These are phyloP conservation scores for Lophiotrema nucula DNA, from an alignment of 495 filamentous ascomycete species.

Conservation along the genomic window DNA sequence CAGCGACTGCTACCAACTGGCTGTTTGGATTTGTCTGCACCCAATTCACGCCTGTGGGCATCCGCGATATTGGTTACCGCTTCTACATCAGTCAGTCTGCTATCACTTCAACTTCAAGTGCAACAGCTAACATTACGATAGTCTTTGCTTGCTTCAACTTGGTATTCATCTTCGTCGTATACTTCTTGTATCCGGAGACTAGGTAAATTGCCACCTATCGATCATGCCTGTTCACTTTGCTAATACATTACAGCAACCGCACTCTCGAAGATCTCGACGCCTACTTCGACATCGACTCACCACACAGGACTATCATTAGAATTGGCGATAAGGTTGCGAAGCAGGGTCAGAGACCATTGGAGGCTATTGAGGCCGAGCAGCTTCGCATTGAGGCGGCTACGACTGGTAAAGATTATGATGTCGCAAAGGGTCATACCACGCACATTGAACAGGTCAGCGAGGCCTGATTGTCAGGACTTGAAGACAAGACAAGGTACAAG, in stretches of 20 bases:
- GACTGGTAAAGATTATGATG: conserved; percentile 1
- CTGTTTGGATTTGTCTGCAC: conserved; percentile 35
- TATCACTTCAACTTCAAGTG: not conserved
- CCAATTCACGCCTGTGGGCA: conserved; percentile 40
- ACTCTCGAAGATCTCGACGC: conserved; percentile 13
- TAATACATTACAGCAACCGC: conserved; percentile 20
- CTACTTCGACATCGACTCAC: conserved; percentile 25
- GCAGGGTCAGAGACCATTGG: conserved; percentile 14
- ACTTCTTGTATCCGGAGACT: conserved; percentile 43
- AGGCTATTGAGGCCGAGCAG: conserved; percentile 26
- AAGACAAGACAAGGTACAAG: too few species aligned
- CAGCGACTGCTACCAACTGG: conserved; percentile 38
- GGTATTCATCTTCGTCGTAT: conserved; percentile 36
- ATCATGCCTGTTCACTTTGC: not conserved
- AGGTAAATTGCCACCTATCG: not conserved
- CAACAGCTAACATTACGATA: not conserved
- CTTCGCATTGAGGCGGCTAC: conserved; percentile 6
- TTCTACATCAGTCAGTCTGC: conserved; percentile 42
- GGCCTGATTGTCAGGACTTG: too few species aligned
- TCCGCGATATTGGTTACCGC: conserved; percentile 39
- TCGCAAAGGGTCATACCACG: conserved; percentile 2
- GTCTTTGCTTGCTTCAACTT: conserved; percentile 33
- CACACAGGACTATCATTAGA: conserved; percentile 27
- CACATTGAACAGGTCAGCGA: not conserved
- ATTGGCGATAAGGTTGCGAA: conserved; percentile 27